Evolutionary conservation across 225 moss, liverwort and hornwort genomes (phyloP).

Genomic region (Polytrichum commune): DNA sequence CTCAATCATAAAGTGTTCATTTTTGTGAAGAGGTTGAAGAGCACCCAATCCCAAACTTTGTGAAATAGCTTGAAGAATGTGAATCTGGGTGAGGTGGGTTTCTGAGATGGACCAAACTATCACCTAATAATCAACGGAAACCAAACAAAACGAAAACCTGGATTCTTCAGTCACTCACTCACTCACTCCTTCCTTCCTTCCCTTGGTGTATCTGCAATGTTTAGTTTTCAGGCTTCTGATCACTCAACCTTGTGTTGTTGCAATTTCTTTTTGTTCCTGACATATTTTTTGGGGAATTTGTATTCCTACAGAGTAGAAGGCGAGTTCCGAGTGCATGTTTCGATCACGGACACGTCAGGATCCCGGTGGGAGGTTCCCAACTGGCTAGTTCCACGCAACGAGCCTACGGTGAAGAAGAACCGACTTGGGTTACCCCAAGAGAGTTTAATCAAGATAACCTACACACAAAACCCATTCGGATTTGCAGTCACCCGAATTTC

Average conservation of each 20-base stretch:
- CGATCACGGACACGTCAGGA: slow-evolving; percentile 27
- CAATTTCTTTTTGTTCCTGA: neutral
- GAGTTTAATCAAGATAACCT: slow-evolving; percentile 44
- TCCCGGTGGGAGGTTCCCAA: slow-evolving; percentile 40
- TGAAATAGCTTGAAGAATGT: too few relatives aligned
- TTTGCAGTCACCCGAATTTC: slow-evolving; percentile 67
- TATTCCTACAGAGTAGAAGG: slow-evolving; percentile 41
- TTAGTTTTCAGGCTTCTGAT: neutral
- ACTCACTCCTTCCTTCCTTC: too few relatives aligned
- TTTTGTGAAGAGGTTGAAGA: too few relatives aligned
- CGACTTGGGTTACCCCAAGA: slow-evolving; percentile 26
- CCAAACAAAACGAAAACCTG: too few relatives aligned
- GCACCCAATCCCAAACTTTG: too few relatives aligned
- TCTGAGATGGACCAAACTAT: too few relatives aligned
- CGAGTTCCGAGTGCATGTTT: slow-evolving; percentile 41
- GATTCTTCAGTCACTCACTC: too few relatives aligned
- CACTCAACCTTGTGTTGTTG: neutral
- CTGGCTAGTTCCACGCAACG: slow-evolving; percentile 41
- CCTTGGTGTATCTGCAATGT: too few relatives aligned
- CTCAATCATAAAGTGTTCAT: too few relatives aligned
- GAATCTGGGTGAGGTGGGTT: too few relatives aligned
- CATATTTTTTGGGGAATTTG: neutral
- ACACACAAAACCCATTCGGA: slow-evolving; percentile 76
- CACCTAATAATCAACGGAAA: too few relatives aligned
- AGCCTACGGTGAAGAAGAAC: slow-evolving; percentile 14